Evolutionary conservation across 768 basidiomycete genomes (phyloP), one percentile per base, ranked within the genome.

Genomic region (Mycena indigotica): DNA sequence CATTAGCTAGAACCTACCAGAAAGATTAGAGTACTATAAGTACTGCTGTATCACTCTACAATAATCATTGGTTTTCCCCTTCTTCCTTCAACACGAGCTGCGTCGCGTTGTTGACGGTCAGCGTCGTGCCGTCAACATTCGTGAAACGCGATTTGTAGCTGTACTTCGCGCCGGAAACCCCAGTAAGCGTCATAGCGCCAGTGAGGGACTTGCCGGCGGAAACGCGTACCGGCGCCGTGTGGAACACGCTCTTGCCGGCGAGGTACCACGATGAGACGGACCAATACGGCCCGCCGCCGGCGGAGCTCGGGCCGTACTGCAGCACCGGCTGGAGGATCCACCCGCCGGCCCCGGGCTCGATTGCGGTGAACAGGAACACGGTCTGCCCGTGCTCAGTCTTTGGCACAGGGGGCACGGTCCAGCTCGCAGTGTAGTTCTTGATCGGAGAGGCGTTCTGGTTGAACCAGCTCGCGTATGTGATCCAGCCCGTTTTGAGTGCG

Each of bases 331-430:
- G 57, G 23, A 62, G 4, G 15, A 62, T 54, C 4, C 29, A 48
- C 29, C 28, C 23, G 4, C 46, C 25, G 17, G 15, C 25, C 6
- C 21, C 24, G 17, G 56, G 49, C 38, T 54, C 46, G 3, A 62
- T 44, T 1, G 53, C n/a, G 19, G 52, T 61, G 56, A 57, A 61
- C 24, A 61, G 49, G 25, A 41, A 61, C n/a, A 57, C 29, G 2
- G 25, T 25, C 56, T 61, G 60, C 0, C 29, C 44, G 35, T 50
- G 17, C 17, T 38, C 2, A 16, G 25, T 41, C 6, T n/a, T 24
- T 2, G 60, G 56, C n/a, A 19, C 25, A 5, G 59, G 55, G 6
- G 59, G 59, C 2, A 61, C 59, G 2, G 19, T 53, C 60, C 60
- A 61, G 3, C 44, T 29, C 26, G 60, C 38, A 28, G 13, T 30